Conservation (phyloP, 345 rosid species). For the Brassica cretica region DNA sequence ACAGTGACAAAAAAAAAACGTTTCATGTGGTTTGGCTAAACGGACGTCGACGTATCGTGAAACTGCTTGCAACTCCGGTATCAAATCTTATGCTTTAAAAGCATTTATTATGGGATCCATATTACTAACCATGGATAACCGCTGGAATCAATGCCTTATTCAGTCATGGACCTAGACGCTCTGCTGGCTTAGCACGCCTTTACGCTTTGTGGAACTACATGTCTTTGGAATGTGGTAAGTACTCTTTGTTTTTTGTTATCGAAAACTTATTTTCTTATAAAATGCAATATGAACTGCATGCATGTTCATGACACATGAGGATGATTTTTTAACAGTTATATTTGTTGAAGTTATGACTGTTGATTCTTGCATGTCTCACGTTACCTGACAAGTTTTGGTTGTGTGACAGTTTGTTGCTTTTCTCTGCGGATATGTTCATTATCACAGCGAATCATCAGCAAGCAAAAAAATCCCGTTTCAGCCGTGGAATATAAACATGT, state of each 20-base stretch:
- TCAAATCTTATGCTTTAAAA: neutral
- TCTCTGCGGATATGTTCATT: slow-evolving; percentile 87
- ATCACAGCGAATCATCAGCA: slow-evolving; percentile 57
- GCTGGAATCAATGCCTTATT: slow-evolving; percentile 98
- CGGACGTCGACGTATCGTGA: neutral
- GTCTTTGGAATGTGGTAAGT: slow-evolving; percentile 90
- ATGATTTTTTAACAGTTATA: slow-evolving; percentile 1
- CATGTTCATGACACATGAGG: neutral
- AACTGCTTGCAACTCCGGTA: slow-evolving; percentile 2
- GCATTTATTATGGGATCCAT: slow-evolving; percentile 8
- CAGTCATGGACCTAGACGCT: slow-evolving; percentile 96
- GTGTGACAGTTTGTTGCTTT: slow-evolving; percentile 75
- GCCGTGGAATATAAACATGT: slow-evolving; percentile 98
- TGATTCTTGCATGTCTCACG: slow-evolving; percentile 17
- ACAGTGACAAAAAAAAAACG: neutral
- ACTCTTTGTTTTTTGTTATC: neutral
- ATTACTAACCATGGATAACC: slow-evolving; percentile 32
- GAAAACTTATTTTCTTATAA: slow-evolving; percentile 2
- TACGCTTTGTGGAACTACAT: slow-evolving; percentile 92
- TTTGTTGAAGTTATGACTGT: neutral
- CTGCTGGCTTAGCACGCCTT: slow-evolving; percentile 92
- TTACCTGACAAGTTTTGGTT: slow-evolving; percentile 30
- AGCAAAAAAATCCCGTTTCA: slow-evolving; percentile 69
- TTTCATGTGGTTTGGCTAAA: neutral
- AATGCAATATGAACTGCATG: neutral